Evolutionary conservation across 139 green algal species (phyloP).

Genomic region (Picochlorum sp.): DNA sequence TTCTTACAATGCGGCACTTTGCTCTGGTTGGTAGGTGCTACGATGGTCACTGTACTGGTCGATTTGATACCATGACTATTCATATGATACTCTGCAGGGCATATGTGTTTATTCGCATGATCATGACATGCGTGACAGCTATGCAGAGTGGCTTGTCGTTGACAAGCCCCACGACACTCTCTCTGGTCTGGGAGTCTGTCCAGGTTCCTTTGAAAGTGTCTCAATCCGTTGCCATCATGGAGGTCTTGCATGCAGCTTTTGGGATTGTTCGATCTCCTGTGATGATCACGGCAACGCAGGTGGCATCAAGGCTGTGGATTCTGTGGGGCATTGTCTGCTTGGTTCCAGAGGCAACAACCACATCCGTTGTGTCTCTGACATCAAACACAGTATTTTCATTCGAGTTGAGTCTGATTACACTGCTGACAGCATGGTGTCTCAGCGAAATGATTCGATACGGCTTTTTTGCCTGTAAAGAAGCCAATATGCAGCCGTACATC

Average conservation of each 20-base stretch:
- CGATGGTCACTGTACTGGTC: background rate
- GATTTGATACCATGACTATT: background rate
- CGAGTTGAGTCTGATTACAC: slow-evolving; percentile 53
- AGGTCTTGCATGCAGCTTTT: slow-evolving; percentile 69
- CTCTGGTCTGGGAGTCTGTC: slow-evolving; percentile 34
- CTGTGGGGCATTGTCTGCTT: slow-evolving; percentile 75
- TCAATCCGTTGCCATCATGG: slow-evolving; percentile 77
- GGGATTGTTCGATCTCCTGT: slow-evolving; percentile 77
- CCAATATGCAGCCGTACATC: slow-evolving; percentile 44
- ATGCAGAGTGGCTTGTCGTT: background rate
- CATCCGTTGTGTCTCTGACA: slow-evolving; percentile 15
- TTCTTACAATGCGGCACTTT: slow-evolving; percentile 53
- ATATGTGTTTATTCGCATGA: slow-evolving; percentile 52
- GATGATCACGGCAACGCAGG: slow-evolving; percentile 79
- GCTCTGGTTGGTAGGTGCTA: slow-evolving; percentile 40
- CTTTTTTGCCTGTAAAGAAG: slow-evolving; percentile 81
- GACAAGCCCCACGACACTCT: background rate
- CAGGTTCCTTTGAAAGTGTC: slow-evolving; percentile 67
- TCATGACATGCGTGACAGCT: slow-evolving; percentile 8
- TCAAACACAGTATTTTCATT: slow-evolving; percentile 9
- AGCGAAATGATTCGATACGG: slow-evolving; percentile 86
- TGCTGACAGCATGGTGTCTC: slow-evolving; percentile 77
- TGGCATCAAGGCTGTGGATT: slow-evolving; percentile 72
- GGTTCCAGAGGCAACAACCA: slow-evolving; percentile 26
- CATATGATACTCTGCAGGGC: slow-evolving; percentile 31